These are phyloP conservation scores for Chaetomiaceae sp. DNA, from an alignment of 2,329 filamentous ascomycete genomes.

Conservation along the genomic window DNA sequence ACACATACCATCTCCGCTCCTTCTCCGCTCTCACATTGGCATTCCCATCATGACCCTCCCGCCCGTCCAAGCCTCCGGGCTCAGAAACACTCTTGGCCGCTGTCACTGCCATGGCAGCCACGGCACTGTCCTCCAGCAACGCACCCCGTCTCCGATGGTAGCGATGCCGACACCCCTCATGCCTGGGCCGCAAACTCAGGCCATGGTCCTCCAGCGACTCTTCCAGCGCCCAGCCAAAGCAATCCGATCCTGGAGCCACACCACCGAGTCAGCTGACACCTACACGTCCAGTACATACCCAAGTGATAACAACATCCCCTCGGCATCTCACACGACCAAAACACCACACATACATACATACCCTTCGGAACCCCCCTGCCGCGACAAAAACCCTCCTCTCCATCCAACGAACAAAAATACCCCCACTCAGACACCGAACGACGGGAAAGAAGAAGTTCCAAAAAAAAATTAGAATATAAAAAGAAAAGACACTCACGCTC, in stretches of 20 bases:
- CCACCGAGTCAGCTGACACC: background rate
- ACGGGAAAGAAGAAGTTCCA: no score
- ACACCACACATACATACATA: no score
- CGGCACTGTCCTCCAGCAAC: constrained; percentile 4
- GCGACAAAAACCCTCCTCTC: no score
- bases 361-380: no score
- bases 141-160: constrained; percentile 19
- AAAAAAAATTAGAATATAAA: no score
- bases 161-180: constrained; percentile 22
- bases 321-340: no score
- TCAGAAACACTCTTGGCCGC: background rate
- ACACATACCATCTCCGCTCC: constrained; percentile 1
- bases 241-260: constrained; percentile 40
- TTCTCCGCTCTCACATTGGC: background rate
- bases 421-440: no score
- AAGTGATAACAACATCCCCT: no score
- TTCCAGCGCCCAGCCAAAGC: constrained; percentile 66
- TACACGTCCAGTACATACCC: background rate
- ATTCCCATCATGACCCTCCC: background rate
- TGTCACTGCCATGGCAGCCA: background rate
- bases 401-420: no score
- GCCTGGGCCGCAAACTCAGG: constrained; percentile 13
- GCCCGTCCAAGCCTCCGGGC: background rate
- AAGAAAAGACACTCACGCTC: constrained; percentile 42
- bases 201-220: constrained; percentile 37